A percentile compares a stretch with the other conserved stretches of the same genome.
phyloP scores from a whole-genome alignment of 2,329 filamentous ascomycete species.

The Colletotrichum tropicale region DNA sequence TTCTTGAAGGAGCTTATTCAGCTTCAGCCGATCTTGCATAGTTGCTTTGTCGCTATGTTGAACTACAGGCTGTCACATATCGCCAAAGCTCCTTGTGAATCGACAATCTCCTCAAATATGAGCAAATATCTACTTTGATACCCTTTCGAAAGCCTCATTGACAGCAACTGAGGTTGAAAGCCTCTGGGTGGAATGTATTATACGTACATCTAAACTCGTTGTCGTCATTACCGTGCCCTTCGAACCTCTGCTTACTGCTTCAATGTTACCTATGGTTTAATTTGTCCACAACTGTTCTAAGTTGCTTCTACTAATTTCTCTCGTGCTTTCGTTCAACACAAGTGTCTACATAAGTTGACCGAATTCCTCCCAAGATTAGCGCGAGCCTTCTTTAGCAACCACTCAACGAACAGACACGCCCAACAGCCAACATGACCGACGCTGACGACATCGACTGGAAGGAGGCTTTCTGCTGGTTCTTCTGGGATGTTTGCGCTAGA shows the following conservation, averaged over 20 bases:
- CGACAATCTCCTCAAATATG: fast-evolving
- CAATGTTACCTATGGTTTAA: not conserved
- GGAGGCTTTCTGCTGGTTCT: not conserved
- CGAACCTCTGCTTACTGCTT: not conserved
- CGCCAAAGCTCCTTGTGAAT: not conserved
- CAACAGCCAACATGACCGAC: not conserved
- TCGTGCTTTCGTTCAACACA: not conserved
- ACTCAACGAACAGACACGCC: not conserved
- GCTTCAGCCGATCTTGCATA: not conserved
- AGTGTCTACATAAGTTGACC: not conserved
- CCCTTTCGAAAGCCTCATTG: not conserved
- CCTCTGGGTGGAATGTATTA: not conserved
- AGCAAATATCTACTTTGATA: not conserved
- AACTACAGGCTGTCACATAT: fast-evolving
- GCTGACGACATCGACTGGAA: not conserved
- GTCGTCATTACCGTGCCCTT: not conserved
- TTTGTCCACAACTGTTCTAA: not conserved
- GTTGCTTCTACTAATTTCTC: not conserved
- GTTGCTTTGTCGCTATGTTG: not conserved
- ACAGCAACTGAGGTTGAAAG: not conserved
- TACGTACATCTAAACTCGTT: not conserved
- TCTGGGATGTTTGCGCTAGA: not conserved
- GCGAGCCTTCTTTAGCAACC: not conserved
- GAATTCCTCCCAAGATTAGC: not conserved
- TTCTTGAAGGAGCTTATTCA: not conserved